Evolutionary conservation across 1,284 basidiomycete genomes (phyloP).

Genomic region (Melanopsichium pennsylvanicum): DNA sequence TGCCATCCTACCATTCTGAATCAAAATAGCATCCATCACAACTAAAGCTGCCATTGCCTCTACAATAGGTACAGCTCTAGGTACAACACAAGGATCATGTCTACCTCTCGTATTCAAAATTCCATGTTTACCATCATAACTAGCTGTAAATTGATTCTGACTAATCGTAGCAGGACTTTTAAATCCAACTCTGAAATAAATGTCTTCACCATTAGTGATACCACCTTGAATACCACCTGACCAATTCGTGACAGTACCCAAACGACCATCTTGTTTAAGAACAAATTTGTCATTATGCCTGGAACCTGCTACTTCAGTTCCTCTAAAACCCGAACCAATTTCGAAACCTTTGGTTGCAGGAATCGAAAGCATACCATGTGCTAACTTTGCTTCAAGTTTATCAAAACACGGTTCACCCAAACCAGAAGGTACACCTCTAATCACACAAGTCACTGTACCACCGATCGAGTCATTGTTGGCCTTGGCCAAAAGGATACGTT

Average conservation of each 20-base stretch:
- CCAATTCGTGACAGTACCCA: constrained; percentile 92
- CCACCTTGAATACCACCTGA: constrained; percentile 97
- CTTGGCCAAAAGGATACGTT: constrained; percentile 94
- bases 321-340: constrained; percentile 94
- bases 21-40: constrained; percentile 77
- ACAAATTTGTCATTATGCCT: constrained; percentile 93
- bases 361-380: constrained; percentile 97
- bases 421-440: constrained; percentile 86
- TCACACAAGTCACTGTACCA: constrained; percentile 94
- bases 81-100: constrained; percentile 97
- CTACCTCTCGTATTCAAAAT: constrained; percentile 88
- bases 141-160: constrained; percentile 86
- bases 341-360: constrained; percentile 99
- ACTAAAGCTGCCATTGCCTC: constrained; percentile 97
- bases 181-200: constrained; percentile 97
- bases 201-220: constrained; percentile 95
- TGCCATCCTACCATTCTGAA: constrained; percentile 50
- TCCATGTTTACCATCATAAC: constrained; percentile 89
- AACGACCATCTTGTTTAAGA: constrained; percentile 73
- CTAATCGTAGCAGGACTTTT: constrained; percentile 98
- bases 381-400: constrained; percentile 95
- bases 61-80: constrained; percentile 93
- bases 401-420: constrained; percentile 98
- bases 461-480: constrained; percentile 91
- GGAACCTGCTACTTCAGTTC: constrained; percentile 91